phyloP scores from a whole-genome alignment of 1,139 yeast genomes.

The Magnusiomyces fungicola region DNA sequence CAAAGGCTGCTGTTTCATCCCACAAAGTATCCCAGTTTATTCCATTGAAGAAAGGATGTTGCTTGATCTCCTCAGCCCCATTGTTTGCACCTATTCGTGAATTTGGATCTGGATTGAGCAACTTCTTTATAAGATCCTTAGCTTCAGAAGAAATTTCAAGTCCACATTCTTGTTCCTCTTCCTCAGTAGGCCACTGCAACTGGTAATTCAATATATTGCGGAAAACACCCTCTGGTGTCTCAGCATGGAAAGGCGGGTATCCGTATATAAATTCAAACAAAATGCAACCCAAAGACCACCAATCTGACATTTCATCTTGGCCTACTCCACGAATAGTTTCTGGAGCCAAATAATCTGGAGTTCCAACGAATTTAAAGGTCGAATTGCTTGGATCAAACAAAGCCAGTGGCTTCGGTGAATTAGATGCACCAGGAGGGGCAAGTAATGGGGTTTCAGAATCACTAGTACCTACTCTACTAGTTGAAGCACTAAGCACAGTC shows the following conservation, averaged over 20 bases:
- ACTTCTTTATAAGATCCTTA: slow-evolving; percentile 57
- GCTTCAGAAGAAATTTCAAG: slow-evolving; percentile 57
- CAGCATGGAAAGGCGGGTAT: slow-evolving; percentile 89
- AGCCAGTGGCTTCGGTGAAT: slow-evolving; percentile 9
- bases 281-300: slow-evolving; percentile 99
- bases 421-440: neutral
- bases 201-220: slow-evolving; percentile 64
- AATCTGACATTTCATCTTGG: slow-evolving; percentile 84
- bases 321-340: slow-evolving; percentile 85
- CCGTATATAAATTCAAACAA: slow-evolving; percentile 89
- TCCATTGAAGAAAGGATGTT: slow-evolving; percentile 67
- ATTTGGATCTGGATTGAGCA: slow-evolving; percentile 57
- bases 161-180: slow-evolving; percentile 13
- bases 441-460: too few relatives aligned
- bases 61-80: slow-evolving; percentile 60
- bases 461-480: too few relatives aligned
- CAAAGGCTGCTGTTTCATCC: slow-evolving; percentile 71
- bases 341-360: slow-evolving; percentile 97
- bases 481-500: too few relatives aligned
- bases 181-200: slow-evolving; percentile 73
- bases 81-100: slow-evolving; percentile 70
- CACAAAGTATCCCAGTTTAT: slow-evolving; percentile 73
- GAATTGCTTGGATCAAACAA: slow-evolving; percentile 25
- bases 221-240: slow-evolving; percentile 73
- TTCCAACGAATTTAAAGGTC: slow-evolving; percentile 70